Conservation (phyloP, 192 early-diverging fungal genomes). For the Podila minutissima region DNA sequence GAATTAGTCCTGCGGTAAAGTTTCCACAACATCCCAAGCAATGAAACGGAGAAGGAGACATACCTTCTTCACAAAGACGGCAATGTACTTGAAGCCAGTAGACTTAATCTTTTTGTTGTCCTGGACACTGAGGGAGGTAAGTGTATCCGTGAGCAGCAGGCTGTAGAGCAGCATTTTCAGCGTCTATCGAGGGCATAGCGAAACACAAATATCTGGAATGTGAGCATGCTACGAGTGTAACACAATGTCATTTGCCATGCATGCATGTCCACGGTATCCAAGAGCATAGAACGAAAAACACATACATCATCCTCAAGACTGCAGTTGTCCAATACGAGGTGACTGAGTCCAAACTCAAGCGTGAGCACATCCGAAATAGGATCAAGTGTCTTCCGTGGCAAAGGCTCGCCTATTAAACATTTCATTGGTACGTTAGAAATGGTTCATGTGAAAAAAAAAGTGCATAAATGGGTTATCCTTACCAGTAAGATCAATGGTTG, state of each 20-base stretch:
- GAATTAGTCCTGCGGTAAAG: no score
- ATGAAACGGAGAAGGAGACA: neutral
- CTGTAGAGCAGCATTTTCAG: constrained; percentile 77
- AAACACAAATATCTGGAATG: neutral
- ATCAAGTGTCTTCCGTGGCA: constrained; percentile 66
- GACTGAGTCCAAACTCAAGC: constrained; percentile 76
- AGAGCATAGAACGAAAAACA: neutral
- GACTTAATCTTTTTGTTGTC: constrained; percentile 75
- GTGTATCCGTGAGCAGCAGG: constrained; percentile 70
- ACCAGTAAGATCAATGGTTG: constrained; percentile 40
- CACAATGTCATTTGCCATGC: no score
- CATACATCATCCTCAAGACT: constrained; percentile 76
- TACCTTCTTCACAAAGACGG: constrained; percentile 77
- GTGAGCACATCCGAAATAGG: constrained; percentile 82
- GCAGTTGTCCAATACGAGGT: constrained; percentile 76
- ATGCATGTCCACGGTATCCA: constrained; percentile 63
- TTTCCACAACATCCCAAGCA: no score
- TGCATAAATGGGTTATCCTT: neutral
- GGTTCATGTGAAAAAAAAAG: no score
- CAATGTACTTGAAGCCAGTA: constrained; percentile 79
- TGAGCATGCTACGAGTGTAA: no score
- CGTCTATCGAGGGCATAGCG: constrained; percentile 40
- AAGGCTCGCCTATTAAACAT: constrained; percentile 50
- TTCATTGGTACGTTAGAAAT: neutral
- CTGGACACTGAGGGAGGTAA: constrained; percentile 72